A percentile compares a stretch with the other conserved stretches of the same genome.
These are phyloP conservation scores for Hypoxylon sp. DNA, from an alignment of 2,329 filamentous ascomycete species.

Conservation along the genomic window DNA sequence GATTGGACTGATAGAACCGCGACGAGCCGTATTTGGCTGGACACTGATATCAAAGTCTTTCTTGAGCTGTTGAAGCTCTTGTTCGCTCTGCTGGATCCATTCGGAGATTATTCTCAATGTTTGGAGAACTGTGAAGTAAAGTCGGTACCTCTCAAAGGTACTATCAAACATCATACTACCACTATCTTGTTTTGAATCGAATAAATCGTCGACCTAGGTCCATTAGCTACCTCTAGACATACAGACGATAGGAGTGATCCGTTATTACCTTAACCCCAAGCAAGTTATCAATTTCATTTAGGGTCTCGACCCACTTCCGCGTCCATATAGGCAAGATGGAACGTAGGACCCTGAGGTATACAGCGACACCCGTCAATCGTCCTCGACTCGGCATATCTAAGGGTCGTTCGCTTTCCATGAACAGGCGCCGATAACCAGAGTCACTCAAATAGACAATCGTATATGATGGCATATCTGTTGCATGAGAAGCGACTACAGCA, in stretches of 20 bases:
- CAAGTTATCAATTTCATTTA: constrained; percentile 39
- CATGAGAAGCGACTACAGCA: constrained; percentile 32
- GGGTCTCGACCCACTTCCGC: constrained; percentile 34
- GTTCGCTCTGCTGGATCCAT: constrained; percentile 39
- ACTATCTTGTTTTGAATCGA: constrained; percentile 29
- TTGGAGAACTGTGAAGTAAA: constrained; percentile 41
- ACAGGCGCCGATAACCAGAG: constrained; percentile 34
- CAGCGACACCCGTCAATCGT: constrained; percentile 33
- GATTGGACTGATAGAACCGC: constrained; percentile 11
- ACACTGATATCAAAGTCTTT: constrained; percentile 25
- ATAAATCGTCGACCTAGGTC: constrained; percentile 31
- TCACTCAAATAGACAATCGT: constrained; percentile 40
- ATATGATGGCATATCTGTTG: constrained; percentile 33
- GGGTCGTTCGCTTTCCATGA: constrained; percentile 35
- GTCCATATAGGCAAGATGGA: constrained; percentile 34
- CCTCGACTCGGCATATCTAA: constrained; percentile 34
- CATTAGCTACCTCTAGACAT: constrained; percentile 1
- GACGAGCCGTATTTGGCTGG: constrained; percentile 11
- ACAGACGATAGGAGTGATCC: neutral
- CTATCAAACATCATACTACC: constrained; percentile 37
- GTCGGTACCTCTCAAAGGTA: constrained; percentile 32
- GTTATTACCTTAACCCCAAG: constrained; percentile 32
- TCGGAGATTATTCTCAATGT: constrained; percentile 37
- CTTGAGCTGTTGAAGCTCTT: constrained; percentile 38
- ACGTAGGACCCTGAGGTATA: constrained; percentile 31